Evolutionary conservation across 257 asterid genomes (phyloP), one percentile per base, ranked within the genome.

Genomic region (Lantana camara): DNA sequence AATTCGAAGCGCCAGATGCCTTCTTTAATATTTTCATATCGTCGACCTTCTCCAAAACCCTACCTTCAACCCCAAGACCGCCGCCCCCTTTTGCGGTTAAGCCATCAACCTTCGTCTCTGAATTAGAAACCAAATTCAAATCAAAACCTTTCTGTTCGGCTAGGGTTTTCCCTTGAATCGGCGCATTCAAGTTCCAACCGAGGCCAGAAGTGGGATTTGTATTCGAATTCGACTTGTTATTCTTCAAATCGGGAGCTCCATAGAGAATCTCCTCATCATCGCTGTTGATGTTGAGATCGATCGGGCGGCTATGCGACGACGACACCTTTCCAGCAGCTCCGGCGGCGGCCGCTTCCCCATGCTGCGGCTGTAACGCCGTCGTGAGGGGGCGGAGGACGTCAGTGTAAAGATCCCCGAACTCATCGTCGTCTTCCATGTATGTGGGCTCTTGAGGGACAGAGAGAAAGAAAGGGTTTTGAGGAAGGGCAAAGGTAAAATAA

Each of bases 391-490:
- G 89, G 46, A 91, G 85, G 22, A 93, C 97, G 59, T 93, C 97
- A 0, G 97, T 84, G 64, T 93, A 93, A 27, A 93, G 95, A 85
- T 93, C 99, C 67, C 99, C 99, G 82, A 93, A 93, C 82, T 90
- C 99, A 21, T 91, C 98, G 74, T 90, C 96, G 67, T 90, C 97
- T 69, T 91, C 98, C 98, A 91, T 91, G 51, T 35, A 70, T 37
- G 74, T 30, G 67, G 21, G 67, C 52, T 69, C 55, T 41, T 38
- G 55, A 32, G 64, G 29, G 60, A 35, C 16, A 44, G 35, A 35
- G 75, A 52, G 58, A 54, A 46, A 63, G 22, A 56, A 59, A 22
- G 71, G 63, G 71, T 58, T 77, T 66, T 46, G 75, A 59, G 68
- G 45, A 50, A 53, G 7, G 40, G 73, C 40, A 29, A 37, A 34